Conservation (phyloP, 129 eudicot genomes). For the Lactuca sativa region DNA sequence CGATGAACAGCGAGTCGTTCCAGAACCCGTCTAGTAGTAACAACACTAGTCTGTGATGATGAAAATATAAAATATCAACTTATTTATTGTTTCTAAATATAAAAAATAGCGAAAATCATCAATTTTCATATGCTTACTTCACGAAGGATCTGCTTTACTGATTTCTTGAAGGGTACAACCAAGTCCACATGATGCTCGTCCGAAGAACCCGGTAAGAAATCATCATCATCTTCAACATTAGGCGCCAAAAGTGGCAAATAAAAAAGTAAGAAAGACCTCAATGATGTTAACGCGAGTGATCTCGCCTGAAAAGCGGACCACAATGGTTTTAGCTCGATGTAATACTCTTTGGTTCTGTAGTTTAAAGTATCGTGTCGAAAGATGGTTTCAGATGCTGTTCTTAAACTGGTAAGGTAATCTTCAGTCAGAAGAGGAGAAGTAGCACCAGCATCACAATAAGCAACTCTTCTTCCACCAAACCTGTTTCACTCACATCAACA, state of each 20-base stretch:
- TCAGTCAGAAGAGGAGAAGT: constrained; percentile 40
- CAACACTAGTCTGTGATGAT: constrained; percentile 58
- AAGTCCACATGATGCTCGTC: constrained; percentile 52
- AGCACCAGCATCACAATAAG: constrained; percentile 63
- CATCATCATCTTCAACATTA: constrained; percentile 54
- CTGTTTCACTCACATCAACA: constrained; percentile 31
- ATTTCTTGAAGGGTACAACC: constrained; percentile 82
- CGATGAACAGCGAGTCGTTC: constrained; percentile 81
- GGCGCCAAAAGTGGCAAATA: constrained; percentile 90
- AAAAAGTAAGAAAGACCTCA: constrained; percentile 73
- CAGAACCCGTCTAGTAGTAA: constrained; percentile 81
- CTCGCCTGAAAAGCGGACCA: constrained; percentile 80
- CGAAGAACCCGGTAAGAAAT: constrained; percentile 54
- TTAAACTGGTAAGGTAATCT: constrained; percentile 52
- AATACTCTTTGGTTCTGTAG: constrained; percentile 59
- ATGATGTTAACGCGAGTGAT: constrained; percentile 52
- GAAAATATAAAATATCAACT: neutral
- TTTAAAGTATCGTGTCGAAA: constrained; percentile 47
- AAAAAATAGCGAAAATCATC: neutral
- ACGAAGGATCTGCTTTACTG: constrained; percentile 77
- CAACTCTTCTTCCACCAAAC: constrained; percentile 42
- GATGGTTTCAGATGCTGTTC: constrained; percentile 42
- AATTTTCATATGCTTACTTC: constrained; percentile 50
- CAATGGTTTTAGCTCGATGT: constrained; percentile 68
- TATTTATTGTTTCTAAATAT: constrained; percentile 5